Percentiles rank a stretch among this genome's conserved stretches.
Evolutionary conservation across 257 asterid species (phyloP).

Genomic region (Ilex aquifolium): DNA sequence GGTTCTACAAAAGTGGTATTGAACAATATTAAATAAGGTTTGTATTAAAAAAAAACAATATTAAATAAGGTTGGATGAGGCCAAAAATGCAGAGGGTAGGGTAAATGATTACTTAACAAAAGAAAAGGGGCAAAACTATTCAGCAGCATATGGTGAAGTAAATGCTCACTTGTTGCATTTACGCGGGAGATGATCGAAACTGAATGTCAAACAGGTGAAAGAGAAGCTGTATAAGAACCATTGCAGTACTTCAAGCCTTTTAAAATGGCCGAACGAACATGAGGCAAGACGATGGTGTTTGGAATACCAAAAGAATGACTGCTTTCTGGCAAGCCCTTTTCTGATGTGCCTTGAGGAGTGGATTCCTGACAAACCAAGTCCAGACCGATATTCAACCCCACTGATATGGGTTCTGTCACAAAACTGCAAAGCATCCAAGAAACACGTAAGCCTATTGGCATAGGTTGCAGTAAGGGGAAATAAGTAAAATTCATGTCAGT

Average conservation of each 20-base stretch:
- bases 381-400: constrained; percentile 71
- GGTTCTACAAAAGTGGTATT: no score
- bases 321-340: constrained; percentile 21
- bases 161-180: no score
- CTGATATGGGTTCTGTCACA: constrained; percentile 48
- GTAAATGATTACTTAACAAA: no score
- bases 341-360: constrained; percentile 25
- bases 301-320: constrained; percentile 38
- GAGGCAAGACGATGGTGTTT: constrained; percentile 45
- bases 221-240: constrained; percentile 51
- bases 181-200: background rate
- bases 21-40: no score
- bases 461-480: no score
- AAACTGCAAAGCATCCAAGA: constrained; percentile 48
- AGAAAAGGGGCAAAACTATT: no score
- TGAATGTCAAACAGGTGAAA: constrained; percentile 37
- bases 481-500: no score
- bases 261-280: constrained; percentile 39
- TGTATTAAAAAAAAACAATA: no score
- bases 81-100: no score
- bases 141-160: no score
- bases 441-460: background rate
- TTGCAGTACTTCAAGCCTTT: constrained; percentile 57
- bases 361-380: constrained; percentile 23
- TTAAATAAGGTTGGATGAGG: no score